Evolutionary conservation across 1,139 yeast genomes (phyloP).

Genomic region (Tardiomyces depauwii): DNA sequence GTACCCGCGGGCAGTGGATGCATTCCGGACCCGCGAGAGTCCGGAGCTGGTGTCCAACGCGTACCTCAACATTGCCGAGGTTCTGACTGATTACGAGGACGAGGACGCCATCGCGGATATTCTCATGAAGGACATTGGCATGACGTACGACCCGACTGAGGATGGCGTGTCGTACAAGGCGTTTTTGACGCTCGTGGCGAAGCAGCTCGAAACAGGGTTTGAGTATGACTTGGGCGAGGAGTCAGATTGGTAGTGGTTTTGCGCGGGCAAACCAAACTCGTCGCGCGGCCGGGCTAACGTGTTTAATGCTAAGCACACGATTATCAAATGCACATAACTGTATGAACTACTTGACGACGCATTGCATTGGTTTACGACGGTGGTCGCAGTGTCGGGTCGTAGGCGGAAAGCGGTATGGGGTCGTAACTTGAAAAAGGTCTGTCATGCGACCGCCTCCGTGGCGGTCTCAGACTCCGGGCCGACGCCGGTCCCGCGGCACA

Average conservation of each 20-base stretch:
- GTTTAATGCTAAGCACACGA: too few species aligned
- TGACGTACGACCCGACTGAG: neutral
- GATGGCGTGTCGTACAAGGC: neutral
- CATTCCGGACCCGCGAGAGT: neutral
- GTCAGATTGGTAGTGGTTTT: neutral
- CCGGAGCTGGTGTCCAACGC: neutral
- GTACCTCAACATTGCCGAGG: neutral
- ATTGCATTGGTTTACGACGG: too few species aligned
- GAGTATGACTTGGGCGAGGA: neutral
- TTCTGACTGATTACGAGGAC: neutral
- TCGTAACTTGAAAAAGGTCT: too few species aligned
- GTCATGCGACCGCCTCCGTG: neutral
- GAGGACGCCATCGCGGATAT: neutral
- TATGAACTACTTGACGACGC: too few species aligned
- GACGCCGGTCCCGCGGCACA: conserved; percentile 40
- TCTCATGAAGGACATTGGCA: neutral
- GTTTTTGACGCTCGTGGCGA: neutral
- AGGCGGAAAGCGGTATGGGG: too few species aligned
- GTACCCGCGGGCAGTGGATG: neutral
- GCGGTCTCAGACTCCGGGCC: conserved; percentile 1
- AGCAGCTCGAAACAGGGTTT: neutral
- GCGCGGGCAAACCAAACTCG: too few species aligned
- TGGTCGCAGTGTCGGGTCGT: too few species aligned
- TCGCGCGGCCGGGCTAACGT: too few species aligned
- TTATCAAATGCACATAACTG: too few species aligned